Evolutionary conservation across 2,329 filamentous ascomycete species (phyloP).

Genomic region (Hawksworthiomyces lignivorus): DNA sequence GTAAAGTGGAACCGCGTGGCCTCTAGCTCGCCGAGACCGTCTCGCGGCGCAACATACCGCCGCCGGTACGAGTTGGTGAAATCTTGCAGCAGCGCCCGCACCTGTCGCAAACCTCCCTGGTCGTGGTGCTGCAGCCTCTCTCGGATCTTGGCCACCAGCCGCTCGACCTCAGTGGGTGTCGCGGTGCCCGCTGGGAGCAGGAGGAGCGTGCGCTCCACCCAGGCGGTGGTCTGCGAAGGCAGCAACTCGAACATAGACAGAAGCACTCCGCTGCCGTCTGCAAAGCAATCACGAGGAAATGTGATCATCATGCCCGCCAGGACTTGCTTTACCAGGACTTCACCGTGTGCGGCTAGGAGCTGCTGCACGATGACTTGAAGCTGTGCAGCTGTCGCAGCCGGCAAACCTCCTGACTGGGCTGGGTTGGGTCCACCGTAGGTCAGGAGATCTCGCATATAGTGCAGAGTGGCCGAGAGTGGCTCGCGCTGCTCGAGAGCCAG

Average conservation of each 20-base stretch:
- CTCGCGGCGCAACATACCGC: constrained; percentile 88
- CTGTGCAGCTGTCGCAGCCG: constrained; percentile 55
- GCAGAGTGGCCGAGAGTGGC: constrained; percentile 81
- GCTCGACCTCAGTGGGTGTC: constrained; percentile 69
- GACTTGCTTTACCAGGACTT: constrained; percentile 75
- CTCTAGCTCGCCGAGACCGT: constrained; percentile 81
- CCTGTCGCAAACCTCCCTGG: constrained; percentile 56
- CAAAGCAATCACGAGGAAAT: constrained; percentile 91
- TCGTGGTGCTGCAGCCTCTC: constrained; percentile 41
- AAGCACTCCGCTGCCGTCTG: constrained; percentile 88
- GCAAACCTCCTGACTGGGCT: constrained; percentile 53
- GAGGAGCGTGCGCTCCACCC: constrained; percentile 77
- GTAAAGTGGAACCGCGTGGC: constrained; percentile 79
- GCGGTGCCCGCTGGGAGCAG: constrained; percentile 79
- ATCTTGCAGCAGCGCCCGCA: constrained; percentile 81
- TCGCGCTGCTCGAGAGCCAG: constrained; percentile 86
- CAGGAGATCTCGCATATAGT: constrained; percentile 86
- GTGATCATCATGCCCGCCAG: constrained; percentile 99
- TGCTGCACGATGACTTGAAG: constrained; percentile 66
- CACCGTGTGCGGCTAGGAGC: constrained; percentile 63
- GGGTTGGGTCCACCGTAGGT: constrained; percentile 76
- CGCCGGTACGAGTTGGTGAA: constrained; percentile 93
- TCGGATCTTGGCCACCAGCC: constrained; percentile 71
- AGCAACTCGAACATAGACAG: constrained; percentile 82
- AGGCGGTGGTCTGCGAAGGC: constrained; percentile 68